Conservation (phyloP, 2,329 filamentous ascomycete species). For the Beauveria sp. region DNA sequence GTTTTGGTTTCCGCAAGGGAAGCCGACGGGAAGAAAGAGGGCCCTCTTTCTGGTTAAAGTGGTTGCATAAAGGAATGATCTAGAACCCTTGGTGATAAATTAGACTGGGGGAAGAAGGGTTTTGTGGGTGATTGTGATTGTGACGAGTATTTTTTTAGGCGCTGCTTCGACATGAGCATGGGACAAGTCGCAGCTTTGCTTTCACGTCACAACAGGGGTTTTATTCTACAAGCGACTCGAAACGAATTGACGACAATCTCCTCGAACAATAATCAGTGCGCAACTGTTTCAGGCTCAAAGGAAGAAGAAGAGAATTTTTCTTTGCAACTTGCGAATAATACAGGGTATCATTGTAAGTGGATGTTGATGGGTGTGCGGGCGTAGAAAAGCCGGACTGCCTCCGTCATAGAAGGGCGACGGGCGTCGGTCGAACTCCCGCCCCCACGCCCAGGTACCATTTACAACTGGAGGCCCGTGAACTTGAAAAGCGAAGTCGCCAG, state of each 20-base stretch:
- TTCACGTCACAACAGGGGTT: too few species aligned
- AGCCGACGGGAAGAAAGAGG: background rate
- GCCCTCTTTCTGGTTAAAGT: background rate
- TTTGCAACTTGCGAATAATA: background rate
- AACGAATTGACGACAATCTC: too few species aligned
- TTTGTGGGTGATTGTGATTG: background rate
- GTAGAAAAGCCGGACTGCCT: background rate
- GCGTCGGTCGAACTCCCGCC: background rate
- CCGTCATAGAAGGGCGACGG: too few species aligned
- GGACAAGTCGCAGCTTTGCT: too few species aligned
- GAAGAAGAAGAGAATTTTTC: too few species aligned
- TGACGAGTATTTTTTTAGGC: background rate
- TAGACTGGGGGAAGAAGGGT: background rate
- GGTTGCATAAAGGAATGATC: background rate
- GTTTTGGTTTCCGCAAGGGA: too few species aligned
- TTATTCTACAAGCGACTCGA: too few species aligned
- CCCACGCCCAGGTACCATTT: background rate
- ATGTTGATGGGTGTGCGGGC: background rate
- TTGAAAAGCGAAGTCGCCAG: background rate
- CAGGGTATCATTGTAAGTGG: background rate
- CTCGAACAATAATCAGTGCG: too few species aligned
- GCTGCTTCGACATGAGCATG: background rate
- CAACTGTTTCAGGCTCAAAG: too few species aligned
- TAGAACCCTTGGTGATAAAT: background rate
- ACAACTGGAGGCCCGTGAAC: background rate